Conservation (phyloP, 2,329 filamentous ascomycete genomes). For the Colletotrichum viniferum region DNA sequence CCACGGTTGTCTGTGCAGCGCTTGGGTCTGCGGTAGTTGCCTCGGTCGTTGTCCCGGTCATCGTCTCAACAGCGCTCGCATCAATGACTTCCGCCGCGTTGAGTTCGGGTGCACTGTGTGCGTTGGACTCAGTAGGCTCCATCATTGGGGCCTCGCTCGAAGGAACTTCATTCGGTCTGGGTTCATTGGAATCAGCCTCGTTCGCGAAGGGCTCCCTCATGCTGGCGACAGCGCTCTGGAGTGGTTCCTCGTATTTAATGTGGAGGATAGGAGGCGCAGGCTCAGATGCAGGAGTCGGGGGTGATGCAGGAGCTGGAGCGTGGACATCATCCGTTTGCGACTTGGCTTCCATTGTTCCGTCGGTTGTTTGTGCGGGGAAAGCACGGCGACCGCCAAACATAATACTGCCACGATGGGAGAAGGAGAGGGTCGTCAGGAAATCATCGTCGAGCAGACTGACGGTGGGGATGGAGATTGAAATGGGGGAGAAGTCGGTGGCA, state of each 20-base stretch:
- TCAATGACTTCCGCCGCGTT: background rate
- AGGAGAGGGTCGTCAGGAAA: constrained; percentile 59
- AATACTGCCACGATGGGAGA: constrained; percentile 68
- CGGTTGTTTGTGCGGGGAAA: constrained; percentile 7
- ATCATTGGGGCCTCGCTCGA: background rate
- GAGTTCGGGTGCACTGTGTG: background rate
- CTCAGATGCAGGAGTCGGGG: background rate
- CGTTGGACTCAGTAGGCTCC: background rate
- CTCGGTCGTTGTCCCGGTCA: background rate
- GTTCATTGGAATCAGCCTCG: background rate
- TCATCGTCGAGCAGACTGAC: constrained; percentile 62
- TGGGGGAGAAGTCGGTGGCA: constrained; percentile 46
- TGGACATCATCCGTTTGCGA: background rate
- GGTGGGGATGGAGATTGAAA: constrained; percentile 61
- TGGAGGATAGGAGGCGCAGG: constrained; percentile 2
- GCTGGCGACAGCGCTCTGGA: background rate
- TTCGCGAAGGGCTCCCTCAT: background rate
- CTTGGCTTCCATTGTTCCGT: constrained; percentile 3
- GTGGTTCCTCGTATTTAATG: constrained; percentile 10
- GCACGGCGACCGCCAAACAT: constrained; percentile 53
- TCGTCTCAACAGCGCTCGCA: background rate
- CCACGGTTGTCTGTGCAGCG: constrained; percentile 21
- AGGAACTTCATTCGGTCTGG: background rate
- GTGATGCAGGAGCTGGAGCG: background rate
- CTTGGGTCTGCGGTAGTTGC: background rate